phyloP scores from a whole-genome alignment of 768 basidiomycete species.

The Myochromella boudieri region DNA sequence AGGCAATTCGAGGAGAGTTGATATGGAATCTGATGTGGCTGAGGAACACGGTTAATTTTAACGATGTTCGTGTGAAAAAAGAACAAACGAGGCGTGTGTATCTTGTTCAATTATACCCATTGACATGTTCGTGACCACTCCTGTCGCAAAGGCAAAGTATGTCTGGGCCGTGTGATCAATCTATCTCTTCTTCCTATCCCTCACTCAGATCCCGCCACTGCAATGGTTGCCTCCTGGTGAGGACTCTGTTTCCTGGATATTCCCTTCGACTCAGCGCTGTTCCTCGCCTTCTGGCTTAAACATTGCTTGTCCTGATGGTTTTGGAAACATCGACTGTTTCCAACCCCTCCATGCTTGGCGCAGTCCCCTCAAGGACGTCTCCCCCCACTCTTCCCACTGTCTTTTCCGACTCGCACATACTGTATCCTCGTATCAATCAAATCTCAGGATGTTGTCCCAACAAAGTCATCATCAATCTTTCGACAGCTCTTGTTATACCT shows the following conservation, averaged over 20 bases:
- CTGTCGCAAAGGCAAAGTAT: constrained; percentile 15
- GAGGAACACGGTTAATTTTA: neutral
- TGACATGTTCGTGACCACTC: constrained; percentile 12
- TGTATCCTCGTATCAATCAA: constrained; percentile 34
- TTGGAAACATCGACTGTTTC: constrained; percentile 22
- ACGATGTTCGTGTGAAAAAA: constrained; percentile 2
- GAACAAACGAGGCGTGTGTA: neutral
- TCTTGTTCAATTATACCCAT: constrained; percentile 5
- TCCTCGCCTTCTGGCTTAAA: constrained; percentile 2
- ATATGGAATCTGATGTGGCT: constrained; percentile 2
- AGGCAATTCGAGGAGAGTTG: neutral
- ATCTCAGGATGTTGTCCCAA: constrained; percentile 35
- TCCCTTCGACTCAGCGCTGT: constrained; percentile 6
- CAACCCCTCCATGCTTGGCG: constrained; percentile 8
- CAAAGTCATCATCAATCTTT: constrained; percentile 48
- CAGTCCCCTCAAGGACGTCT: constrained; percentile 15
- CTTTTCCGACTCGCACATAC: constrained; percentile 16
- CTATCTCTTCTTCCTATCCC: constrained; percentile 15
- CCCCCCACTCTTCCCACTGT: constrained; percentile 18
- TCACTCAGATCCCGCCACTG: constrained; percentile 22
- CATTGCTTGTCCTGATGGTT: constrained; percentile 18
- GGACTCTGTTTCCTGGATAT: constrained; percentile 24
- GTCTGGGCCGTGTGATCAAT: constrained; percentile 16
- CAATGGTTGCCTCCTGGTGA: constrained; percentile 33
- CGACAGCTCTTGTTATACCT: constrained; percentile 48